Evolutionary conservation across 1,284 basidiomycete genomes (phyloP).

Genomic region (Tausonia pullulans): DNA sequence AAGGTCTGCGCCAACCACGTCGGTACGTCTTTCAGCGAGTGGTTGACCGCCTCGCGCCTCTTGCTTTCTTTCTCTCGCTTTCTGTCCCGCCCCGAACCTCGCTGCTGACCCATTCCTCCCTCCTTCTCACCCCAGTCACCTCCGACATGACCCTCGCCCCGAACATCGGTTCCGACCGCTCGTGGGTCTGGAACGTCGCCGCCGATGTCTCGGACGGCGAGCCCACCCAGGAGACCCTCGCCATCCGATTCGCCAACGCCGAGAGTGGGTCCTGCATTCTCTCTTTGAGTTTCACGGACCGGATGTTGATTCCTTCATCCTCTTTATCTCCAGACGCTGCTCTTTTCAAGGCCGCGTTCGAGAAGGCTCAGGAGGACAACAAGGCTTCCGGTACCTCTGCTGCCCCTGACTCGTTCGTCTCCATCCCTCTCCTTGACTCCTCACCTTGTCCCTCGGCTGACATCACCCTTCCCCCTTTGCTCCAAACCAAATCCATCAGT

Average conservation of each 20-base stretch:
- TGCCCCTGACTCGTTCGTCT: not conserved
- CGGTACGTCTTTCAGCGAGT: slow-evolving; percentile 47
- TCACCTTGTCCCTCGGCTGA: not conserved
- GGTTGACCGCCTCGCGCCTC: not conserved
- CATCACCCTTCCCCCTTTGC: not conserved
- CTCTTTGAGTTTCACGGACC: not conserved
- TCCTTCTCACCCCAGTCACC: slow-evolving; percentile 48
- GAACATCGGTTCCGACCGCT: slow-evolving; percentile 97
- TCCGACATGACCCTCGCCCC: slow-evolving; percentile 89
- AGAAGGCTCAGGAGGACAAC: slow-evolving; percentile 67
- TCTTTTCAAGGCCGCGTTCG: slow-evolving; percentile 78
- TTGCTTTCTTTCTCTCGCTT: not conserved
- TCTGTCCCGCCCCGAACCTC: not conserved
- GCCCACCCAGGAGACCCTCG: slow-evolving; percentile 83
- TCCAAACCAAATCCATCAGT: not conserved
- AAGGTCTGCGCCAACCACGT: slow-evolving; percentile 99
- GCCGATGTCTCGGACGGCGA: slow-evolving; percentile 90
- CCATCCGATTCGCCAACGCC: slow-evolving; percentile 94
- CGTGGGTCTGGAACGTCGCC: slow-evolving; percentile 97
- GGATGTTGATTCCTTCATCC: slow-evolving; percentile 12
- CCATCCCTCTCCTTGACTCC: not conserved
- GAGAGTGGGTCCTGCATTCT: slow-evolving; percentile 55
- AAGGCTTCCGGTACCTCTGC: slow-evolving; percentile 4
- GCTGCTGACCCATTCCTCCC: not conserved
- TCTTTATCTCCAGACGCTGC: slow-evolving; percentile 54